Evolutionary conservation across 2,329 filamentous ascomycete genomes (phyloP).

Genomic region (Onygenales sp.): DNA sequence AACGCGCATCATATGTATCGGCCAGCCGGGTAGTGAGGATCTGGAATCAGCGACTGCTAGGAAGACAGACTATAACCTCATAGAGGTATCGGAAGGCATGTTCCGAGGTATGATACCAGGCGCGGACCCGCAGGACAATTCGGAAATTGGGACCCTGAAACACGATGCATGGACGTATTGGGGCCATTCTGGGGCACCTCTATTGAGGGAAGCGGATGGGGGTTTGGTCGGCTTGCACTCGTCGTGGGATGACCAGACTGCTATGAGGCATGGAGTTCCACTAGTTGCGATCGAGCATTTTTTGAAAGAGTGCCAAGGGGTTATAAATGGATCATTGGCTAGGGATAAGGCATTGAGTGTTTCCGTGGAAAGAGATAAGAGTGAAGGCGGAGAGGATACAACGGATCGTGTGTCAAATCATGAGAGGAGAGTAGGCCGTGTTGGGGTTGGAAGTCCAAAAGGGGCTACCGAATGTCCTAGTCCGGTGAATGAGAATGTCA

Average conservation of each 20-base stretch:
- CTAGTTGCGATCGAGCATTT: constrained; percentile 38
- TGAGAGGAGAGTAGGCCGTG: neutral
- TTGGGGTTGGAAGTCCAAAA: neutral
- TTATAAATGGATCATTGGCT: neutral
- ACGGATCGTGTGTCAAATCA: too few species aligned
- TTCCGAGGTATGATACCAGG: constrained; percentile 30
- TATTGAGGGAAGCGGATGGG: constrained; percentile 33
- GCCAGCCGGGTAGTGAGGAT: constrained; percentile 35
- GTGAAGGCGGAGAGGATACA: too few species aligned
- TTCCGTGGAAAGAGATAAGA: neutral
- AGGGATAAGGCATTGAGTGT: neutral
- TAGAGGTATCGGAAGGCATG: constrained; percentile 37
- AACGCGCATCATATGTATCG: constrained; percentile 26
- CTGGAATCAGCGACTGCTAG: constrained; percentile 32
- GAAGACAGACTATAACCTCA: constrained; percentile 37
- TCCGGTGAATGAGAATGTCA: neutral
- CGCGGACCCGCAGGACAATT: constrained; percentile 41
- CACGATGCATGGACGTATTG: constrained; percentile 51
- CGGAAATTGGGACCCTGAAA: constrained; percentile 42
- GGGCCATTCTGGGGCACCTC: constrained; percentile 45
- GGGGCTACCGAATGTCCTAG: neutral
- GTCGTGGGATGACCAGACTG: constrained; percentile 44
- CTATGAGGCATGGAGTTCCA: constrained; percentile 42
- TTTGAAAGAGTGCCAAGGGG: constrained; percentile 11
- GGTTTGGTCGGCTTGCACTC: constrained; percentile 43